phyloP scores from a whole-genome alignment of 1,284 basidiomycete genomes.

The Porogramme epimiltina region DNA sequence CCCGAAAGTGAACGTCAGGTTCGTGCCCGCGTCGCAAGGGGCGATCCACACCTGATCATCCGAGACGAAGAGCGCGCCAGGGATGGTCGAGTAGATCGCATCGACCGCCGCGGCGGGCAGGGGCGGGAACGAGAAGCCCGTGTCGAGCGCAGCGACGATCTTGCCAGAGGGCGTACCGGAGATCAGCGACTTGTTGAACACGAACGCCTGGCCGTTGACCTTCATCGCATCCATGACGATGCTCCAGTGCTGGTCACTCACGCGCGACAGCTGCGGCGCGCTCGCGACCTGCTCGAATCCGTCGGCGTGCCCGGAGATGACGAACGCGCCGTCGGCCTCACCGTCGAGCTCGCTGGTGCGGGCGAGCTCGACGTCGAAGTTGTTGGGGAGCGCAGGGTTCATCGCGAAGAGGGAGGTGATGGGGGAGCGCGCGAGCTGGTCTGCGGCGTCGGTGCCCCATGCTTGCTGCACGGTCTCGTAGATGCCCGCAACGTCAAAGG shows the following conservation, averaged over 20 bases:
- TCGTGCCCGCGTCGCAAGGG: constrained; percentile 27
- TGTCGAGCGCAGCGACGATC: constrained; percentile 32
- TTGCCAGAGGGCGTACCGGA: constrained; percentile 28
- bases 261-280: constrained; percentile 40
- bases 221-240: constrained; percentile 31
- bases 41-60: constrained; percentile 24
- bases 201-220: constrained; percentile 30
- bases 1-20: constrained; percentile 30
- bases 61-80: constrained; percentile 25
- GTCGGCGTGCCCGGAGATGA: constrained; percentile 31
- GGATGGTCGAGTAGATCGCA: constrained; percentile 32
- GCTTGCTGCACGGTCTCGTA: constrained; percentile 50
- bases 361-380: constrained; percentile 33
- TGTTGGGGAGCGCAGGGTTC: constrained; percentile 27
- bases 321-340: constrained; percentile 32
- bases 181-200: constrained; percentile 30
- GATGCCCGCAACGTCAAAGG: constrained; percentile 15
- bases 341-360: constrained; percentile 28
- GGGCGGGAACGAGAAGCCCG: constrained; percentile 33
- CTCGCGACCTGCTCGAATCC: constrained; percentile 25
- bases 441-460: constrained; percentile 29
- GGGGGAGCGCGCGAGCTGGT: constrained; percentile 11
- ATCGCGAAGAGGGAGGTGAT: constrained; percentile 33
- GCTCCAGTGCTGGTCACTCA: constrained; percentile 42
- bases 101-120: constrained; percentile 30